Evolutionary conservation across 2,329 filamentous ascomycete species (phyloP).

Genomic region (Aspergillus oerlinghausenensis): DNA sequence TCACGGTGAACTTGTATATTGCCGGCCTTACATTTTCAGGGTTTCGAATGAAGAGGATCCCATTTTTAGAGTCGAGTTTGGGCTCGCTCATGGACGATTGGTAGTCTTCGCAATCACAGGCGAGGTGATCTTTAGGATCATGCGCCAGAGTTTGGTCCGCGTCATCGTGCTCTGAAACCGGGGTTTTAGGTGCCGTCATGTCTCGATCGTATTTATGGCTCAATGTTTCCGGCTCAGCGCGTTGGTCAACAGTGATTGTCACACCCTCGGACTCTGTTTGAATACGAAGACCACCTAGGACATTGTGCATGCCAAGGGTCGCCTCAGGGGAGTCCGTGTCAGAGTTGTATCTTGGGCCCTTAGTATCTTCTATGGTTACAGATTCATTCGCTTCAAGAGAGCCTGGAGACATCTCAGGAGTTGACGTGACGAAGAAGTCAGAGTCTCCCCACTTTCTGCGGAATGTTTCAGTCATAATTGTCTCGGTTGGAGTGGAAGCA

Average conservation of each 20-base stretch:
- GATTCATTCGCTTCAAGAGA: background rate
- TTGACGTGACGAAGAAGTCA: background rate
- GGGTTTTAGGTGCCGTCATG: background rate
- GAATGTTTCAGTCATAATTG: background rate
- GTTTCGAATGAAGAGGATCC: conserved; percentile 16
- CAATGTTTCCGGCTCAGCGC: background rate
- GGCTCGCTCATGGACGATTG: conserved; percentile 6
- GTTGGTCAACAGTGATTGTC: background rate
- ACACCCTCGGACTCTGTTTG: background rate
- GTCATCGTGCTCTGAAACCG: background rate
- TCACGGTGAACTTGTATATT: conserved; percentile 20
- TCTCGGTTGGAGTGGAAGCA: background rate
- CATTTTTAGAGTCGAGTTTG: conserved; percentile 12
- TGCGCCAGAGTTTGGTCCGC: background rate
- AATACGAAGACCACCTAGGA: background rate
- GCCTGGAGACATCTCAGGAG: background rate
- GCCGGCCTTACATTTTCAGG: conserved; percentile 8
- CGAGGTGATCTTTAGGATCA: background rate
- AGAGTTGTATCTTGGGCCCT: background rate
- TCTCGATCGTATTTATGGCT: background rate
- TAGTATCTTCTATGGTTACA: background rate
- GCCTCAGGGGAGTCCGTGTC: background rate
- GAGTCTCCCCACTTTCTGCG: background rate
- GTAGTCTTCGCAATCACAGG: background rate
- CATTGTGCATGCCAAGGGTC: background rate